Conservation (phyloP, 176 grass and related monocot species). For the Leersia perrieri region DNA sequence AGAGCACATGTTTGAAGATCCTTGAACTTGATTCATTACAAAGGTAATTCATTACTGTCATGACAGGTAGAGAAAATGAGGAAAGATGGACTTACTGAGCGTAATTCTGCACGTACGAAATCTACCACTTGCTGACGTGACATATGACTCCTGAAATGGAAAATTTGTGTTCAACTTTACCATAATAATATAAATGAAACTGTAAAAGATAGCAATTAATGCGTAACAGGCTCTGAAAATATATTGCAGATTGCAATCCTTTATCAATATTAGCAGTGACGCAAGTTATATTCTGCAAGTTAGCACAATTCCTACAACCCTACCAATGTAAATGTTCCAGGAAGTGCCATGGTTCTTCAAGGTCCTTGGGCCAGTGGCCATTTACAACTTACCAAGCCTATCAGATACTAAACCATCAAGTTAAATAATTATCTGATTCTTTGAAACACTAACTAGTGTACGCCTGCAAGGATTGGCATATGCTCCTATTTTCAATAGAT, state of each 20-base stretch:
- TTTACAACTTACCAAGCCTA: neutral
- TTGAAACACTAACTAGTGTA: neutral
- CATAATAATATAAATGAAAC: neutral
- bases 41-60: neutral
- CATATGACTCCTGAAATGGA: neutral
- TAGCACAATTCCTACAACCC: neutral
- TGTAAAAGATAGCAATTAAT: too few relatives aligned
- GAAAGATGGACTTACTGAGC: neutral
- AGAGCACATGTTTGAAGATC: neutral
- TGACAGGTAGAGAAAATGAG: neutral
- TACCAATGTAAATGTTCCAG: constrained; percentile 1
- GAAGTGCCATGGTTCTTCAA: constrained; percentile 1
- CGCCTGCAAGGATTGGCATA: too few relatives aligned
- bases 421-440: neutral
- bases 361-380: neutral
- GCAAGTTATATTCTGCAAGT: neutral
- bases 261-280: neutral
- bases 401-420: neutral
- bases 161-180: neutral
- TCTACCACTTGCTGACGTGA: neutral
- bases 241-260: neutral
- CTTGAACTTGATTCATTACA: neutral
- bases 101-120: neutral
- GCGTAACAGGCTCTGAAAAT: too few relatives aligned
- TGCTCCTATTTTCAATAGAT: too few relatives aligned